Conservation (phyloP, 2,329 filamentous ascomycete species). For the Xylariaceae sp. region DNA sequence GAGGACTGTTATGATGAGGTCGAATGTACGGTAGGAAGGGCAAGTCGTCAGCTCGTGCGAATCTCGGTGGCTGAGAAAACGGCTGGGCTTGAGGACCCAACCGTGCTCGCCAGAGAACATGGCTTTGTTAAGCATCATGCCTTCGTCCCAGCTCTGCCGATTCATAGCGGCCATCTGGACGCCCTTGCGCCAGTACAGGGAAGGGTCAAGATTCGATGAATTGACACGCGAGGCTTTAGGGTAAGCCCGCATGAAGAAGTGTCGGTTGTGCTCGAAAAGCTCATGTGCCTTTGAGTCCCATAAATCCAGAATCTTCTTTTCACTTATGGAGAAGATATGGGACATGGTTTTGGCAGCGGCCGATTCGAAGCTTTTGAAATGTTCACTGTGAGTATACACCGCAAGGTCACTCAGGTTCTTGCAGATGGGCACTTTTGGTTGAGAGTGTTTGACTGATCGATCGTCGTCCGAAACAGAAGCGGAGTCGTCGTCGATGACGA, state of each 20-base stretch:
- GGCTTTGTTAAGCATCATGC: conserved; percentile 93
- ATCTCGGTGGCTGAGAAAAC: conserved; percentile 54
- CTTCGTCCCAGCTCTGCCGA: conserved; percentile 91
- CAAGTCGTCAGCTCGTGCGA: conserved; percentile 41
- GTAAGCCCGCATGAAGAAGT: conserved; percentile 86
- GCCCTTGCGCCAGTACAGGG: conserved; percentile 84
- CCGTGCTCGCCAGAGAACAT: conserved; percentile 88
- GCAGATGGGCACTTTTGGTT: conserved; percentile 57
- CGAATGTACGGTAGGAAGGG: conserved; percentile 49
- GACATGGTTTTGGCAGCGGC: conserved; percentile 54
- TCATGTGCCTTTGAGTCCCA: conserved; percentile 60
- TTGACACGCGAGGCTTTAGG: conserved; percentile 72
- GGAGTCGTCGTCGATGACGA: conserved; percentile 32
- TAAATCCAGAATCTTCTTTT: conserved; percentile 63
- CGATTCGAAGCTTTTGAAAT: conserved; percentile 67
- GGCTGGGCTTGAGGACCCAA: conserved; percentile 78
- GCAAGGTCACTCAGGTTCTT: conserved; percentile 68
- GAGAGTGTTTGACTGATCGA: conserved; percentile 26
- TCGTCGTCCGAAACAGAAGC: conserved; percentile 44
- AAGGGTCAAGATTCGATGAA: conserved; percentile 92
- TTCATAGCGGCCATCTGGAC: conserved; percentile 98
- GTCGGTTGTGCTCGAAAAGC: conserved; percentile 82
- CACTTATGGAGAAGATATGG: conserved; percentile 84
- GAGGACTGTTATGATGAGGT: conserved; percentile 66
- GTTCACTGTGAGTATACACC: conserved; percentile 81